phyloP scores from a whole-genome alignment of 371 early-diverging fungal genomes.

The Basidiobolus meristosporus region DNA sequence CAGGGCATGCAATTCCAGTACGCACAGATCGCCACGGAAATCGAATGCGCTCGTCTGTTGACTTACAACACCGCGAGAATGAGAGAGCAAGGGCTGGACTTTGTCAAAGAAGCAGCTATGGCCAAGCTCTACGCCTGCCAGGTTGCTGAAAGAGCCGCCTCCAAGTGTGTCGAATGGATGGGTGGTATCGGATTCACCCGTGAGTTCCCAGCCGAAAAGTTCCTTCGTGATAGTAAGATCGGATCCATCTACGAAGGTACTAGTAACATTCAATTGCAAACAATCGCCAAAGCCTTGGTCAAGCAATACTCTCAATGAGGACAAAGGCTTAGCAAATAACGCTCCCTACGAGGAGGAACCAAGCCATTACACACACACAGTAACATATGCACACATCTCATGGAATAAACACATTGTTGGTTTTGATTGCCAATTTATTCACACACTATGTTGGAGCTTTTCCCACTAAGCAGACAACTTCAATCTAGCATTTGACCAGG shows the following conservation, averaged over 20 bases:
- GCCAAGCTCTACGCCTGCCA: slow-evolving; percentile 90
- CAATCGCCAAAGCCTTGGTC: slow-evolving; percentile 79
- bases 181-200: slow-evolving; percentile 95
- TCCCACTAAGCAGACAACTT: no score
- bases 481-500: no score
- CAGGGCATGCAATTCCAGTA: slow-evolving; percentile 95
- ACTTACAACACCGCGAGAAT: slow-evolving; percentile 94
- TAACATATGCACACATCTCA: no score
- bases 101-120: slow-evolving; percentile 94
- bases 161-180: slow-evolving; percentile 86
- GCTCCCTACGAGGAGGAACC: no score
- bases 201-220: slow-evolving; percentile 76
- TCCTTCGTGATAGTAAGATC: slow-evolving; percentile 91
- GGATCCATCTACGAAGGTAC: slow-evolving; percentile 73
- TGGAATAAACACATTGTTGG: no score
- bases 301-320: slow-evolving; percentile 20
- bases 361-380: no score
- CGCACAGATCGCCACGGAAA: slow-evolving; percentile 86
- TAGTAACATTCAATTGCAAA: slow-evolving; percentile 91
- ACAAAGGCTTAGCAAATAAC: no score
- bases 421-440: no score
- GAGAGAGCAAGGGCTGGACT: slow-evolving; percentile 79
- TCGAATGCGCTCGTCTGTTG: slow-evolving; percentile 88
- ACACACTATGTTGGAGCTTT: no score
- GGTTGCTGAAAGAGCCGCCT: slow-evolving; percentile 81